phyloP scores from a whole-genome alignment of 345 rosid genomes.

The Gossypium thurberi region DNA sequence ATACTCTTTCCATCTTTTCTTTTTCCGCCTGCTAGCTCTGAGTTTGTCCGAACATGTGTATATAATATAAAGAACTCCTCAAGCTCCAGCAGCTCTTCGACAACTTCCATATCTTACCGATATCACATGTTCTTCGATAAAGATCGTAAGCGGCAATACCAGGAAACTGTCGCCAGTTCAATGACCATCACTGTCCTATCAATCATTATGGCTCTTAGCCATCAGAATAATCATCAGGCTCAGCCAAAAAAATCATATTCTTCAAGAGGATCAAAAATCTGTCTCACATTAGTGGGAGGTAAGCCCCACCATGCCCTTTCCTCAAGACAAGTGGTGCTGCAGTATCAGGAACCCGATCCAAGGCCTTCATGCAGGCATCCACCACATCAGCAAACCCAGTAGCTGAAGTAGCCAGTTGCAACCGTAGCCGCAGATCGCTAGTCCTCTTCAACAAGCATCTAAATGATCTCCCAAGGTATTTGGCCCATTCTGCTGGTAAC shows the following conservation, averaged over 20 bases:
- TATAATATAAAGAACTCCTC: neutral
- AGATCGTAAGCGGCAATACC: neutral
- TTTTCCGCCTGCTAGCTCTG: neutral
- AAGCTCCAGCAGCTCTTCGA: neutral
- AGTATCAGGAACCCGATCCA: constrained; percentile 76
- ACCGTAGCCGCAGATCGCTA: constrained; percentile 60
- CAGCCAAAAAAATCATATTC: neutral
- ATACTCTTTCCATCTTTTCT: neutral
- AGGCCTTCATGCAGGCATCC: constrained; percentile 42
- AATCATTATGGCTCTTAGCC: neutral
- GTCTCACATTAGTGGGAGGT: constrained; percentile 81
- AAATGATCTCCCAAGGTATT: constrained; percentile 77
- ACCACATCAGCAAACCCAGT: constrained; percentile 75
- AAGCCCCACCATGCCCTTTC: constrained; percentile 95
- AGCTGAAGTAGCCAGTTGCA: constrained; percentile 74
- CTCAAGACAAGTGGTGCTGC: constrained; percentile 72
- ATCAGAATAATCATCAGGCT: neutral
- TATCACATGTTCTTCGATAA: neutral
- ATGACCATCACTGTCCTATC: neutral
- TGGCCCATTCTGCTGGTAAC: constrained; percentile 94
- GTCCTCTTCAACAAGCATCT: constrained; percentile 86
- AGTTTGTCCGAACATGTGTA: neutral
- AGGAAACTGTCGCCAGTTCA: neutral
- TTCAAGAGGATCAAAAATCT: neutral
- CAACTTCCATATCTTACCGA: neutral